A percentile compares a stretch with the other conserved stretches of the same genome.
Evolutionary conservation across 192 early-diverging fungal species (phyloP).

Genomic region (Borealophlyctis nickersoniae): DNA sequence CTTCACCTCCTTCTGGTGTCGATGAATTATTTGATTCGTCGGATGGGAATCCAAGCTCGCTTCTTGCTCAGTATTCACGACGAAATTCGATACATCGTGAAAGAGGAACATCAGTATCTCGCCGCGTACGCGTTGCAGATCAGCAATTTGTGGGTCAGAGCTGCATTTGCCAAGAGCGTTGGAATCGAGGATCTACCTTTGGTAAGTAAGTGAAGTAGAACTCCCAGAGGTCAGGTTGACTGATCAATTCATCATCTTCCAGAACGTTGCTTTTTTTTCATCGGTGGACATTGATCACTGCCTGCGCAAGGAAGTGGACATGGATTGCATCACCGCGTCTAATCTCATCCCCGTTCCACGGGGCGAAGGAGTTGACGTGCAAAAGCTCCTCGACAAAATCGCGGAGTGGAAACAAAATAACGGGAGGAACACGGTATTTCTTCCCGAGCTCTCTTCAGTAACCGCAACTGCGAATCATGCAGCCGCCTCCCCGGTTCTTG

Average conservation of each 20-base stretch:
- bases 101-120: constrained; percentile 66
- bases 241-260: not conserved
- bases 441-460: constrained; percentile 4
- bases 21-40: constrained; percentile 76
- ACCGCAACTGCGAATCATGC: too few relatives aligned
- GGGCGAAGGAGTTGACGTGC: constrained; percentile 24
- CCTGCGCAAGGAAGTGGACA: constrained; percentile 86
- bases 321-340: constrained; percentile 84
- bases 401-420: constrained; percentile 4
- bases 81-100: constrained; percentile 85
- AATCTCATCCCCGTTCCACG: constrained; percentile 38
- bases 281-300: constrained; percentile 89
- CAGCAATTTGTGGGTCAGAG: constrained; percentile 88
- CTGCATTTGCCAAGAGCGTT: constrained; percentile 77
- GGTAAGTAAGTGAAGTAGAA: too few relatives aligned
- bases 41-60: constrained; percentile 73
- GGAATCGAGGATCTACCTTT: constrained; percentile 85
- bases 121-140: constrained; percentile 86
- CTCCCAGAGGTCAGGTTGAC: not conserved
- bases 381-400: constrained; percentile 13
- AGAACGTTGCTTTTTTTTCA: constrained; percentile 92
- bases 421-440: not conserved
- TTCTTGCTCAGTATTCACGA: constrained; percentile 94
- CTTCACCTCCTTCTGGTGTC: constrained; percentile 86
- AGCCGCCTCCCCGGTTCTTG: too few relatives aligned